Percentiles rank a stretch among this genome's conserved stretches.
These are phyloP conservation scores for Tuber melanosporum DNA, from an alignment of 495 filamentous ascomycete species.

Conservation along the genomic window DNA sequence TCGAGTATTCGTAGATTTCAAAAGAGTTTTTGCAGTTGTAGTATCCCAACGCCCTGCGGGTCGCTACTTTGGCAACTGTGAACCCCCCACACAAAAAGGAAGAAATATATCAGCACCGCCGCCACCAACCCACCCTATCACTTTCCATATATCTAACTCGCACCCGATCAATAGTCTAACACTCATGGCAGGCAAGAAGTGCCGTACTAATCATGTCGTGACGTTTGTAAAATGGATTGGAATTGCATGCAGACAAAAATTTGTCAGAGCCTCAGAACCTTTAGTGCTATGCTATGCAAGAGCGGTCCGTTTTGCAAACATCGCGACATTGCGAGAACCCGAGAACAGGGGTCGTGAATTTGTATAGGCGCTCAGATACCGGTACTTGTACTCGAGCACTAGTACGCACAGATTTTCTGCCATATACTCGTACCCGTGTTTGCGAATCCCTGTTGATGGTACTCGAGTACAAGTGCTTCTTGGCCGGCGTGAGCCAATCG, in stretches of 20 bases:
- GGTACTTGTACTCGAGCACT: no score
- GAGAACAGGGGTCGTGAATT: background rate
- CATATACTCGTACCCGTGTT: background rate
- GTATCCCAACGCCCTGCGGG: background rate
- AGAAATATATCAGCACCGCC: background rate
- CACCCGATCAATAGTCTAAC: background rate
- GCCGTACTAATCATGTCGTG: no score
- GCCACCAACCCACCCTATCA: background rate
- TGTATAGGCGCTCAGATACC: background rate
- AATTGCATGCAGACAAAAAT: no score
- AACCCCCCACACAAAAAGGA: background rate
- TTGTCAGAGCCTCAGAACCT: no score
- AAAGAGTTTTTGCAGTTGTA: no score
- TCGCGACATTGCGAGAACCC: background rate
- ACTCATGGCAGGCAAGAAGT: background rate
- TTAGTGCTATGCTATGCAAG: no score
- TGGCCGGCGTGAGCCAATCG: background rate
- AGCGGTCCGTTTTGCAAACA: no score
- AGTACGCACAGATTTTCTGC: background rate
- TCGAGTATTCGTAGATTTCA: no score
- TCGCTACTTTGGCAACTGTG: background rate
- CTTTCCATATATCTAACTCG: background rate
- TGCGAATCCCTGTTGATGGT: background rate
- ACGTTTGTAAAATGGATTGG: no score
- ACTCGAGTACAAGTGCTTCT: background rate